Conservation (phyloP, 352 stramenopile genomes). For the Pilasporangium apinafurcum region DNA sequence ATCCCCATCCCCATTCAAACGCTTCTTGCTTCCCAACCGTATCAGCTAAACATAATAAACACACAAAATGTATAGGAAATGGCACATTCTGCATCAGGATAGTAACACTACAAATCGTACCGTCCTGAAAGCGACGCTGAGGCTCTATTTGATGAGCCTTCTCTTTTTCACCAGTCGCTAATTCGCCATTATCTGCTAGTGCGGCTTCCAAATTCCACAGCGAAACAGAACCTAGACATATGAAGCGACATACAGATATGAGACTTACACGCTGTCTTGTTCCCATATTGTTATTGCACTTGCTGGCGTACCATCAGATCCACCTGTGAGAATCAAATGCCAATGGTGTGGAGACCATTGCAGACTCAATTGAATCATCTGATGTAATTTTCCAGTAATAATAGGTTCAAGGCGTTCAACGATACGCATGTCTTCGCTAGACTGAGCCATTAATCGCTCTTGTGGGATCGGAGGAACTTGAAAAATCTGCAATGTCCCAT, state of each 20-base stretch:
- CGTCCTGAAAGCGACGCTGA: constrained; percentile 74
- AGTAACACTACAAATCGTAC: constrained; percentile 16
- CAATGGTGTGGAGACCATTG: constrained; percentile 69
- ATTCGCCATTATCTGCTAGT: constrained; percentile 5
- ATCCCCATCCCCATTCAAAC: constrained; percentile 80
- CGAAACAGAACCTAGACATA: constrained; percentile 48
- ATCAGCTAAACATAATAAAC: constrained; percentile 37
- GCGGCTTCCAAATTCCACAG: constrained; percentile 68
- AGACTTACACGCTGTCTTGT: neutral
- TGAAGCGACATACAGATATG: neutral
- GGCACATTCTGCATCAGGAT: neutral
- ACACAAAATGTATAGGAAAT: neutral
- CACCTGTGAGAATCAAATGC: constrained; percentile 72
- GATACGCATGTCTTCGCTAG: constrained; percentile 3
- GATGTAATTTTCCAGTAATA: constrained; percentile 26
- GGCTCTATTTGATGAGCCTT: constrained; percentile 39
- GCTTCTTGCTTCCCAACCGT: constrained; percentile 75
- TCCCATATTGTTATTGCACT: too few species aligned
- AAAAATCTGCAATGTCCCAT: constrained; percentile 70
- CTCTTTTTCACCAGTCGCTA: neutral
- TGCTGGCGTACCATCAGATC: constrained; percentile 55
- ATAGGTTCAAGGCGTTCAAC: constrained; percentile 49
- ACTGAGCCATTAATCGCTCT: constrained; percentile 20
- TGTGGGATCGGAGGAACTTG: constrained; percentile 39
- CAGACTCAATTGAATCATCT: constrained; percentile 57